Evolutionary conservation across 495 filamentous ascomycete species (phyloP).

Genomic region (Cercophora scortea): DNA sequence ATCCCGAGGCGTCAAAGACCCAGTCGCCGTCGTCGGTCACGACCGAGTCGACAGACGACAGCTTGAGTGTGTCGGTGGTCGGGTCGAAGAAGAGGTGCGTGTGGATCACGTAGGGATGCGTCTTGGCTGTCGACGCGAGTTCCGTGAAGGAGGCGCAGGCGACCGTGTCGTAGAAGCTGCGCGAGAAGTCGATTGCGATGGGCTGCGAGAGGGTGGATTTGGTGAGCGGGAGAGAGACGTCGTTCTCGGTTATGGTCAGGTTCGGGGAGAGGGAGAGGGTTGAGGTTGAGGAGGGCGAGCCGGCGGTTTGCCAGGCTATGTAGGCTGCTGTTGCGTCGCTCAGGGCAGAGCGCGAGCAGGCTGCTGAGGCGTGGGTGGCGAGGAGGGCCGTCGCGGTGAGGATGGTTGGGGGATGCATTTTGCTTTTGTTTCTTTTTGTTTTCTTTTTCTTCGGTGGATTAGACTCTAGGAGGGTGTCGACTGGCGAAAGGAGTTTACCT

Average conservation of each 20-base stretch:
- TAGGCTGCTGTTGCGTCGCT: conserved; percentile 19
- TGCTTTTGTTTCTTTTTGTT: too few species aligned
- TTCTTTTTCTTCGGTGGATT: too few species aligned
- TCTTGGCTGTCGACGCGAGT: conserved; percentile 28
- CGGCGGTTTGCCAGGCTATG: conserved; percentile 13
- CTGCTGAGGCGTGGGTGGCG: conserved; percentile 7
- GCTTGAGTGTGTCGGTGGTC: conserved; percentile 13
- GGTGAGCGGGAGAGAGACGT: conserved; percentile 24
- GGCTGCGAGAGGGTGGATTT: conserved; percentile 28
- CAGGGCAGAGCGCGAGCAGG: conserved; percentile 20
- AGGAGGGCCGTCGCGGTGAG: conserved; percentile 12
- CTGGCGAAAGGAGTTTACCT: too few species aligned
- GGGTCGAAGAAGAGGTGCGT: conserved; percentile 20
- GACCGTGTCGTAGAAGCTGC: conserved; percentile 34
- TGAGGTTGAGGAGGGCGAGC: conserved; percentile 4
- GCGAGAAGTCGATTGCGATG: conserved; percentile 37
- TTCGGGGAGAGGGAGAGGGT: conserved; percentile 10
- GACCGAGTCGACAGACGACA: conserved; percentile 28
- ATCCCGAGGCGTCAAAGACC: conserved; percentile 32
- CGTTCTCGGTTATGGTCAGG: conserved; percentile 23
- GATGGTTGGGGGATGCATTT: neutral
- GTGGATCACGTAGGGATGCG: conserved; percentile 29
- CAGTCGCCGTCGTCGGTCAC: conserved; percentile 31
- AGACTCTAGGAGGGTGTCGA: too few species aligned
- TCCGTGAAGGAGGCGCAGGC: conserved; percentile 42